phyloP scores from a whole-genome alignment of 148 eudicot genomes.

The Rhododendron ovatum region DNA sequence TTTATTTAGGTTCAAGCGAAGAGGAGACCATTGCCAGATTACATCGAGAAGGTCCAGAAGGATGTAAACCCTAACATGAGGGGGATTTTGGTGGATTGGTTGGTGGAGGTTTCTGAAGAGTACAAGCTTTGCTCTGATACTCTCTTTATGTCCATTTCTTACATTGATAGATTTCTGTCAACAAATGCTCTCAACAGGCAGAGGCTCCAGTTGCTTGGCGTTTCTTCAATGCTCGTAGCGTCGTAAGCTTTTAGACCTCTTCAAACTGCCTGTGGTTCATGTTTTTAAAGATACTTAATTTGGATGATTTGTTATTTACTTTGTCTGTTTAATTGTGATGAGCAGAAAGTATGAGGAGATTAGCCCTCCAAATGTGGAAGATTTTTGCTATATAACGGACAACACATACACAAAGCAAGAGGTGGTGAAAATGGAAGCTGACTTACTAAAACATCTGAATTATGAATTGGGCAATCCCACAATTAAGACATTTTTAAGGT shows the following conservation, averaged over 20 bases:
- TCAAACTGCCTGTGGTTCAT: background rate
- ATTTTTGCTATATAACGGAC: constrained; percentile 79
- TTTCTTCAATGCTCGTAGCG: constrained; percentile 91
- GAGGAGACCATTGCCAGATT: constrained; percentile 69
- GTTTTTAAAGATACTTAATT: background rate
- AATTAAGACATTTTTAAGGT: constrained; percentile 73
- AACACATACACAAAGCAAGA: constrained; percentile 75
- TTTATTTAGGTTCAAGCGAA: constrained; percentile 50
- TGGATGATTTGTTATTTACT: background rate
- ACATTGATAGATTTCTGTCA: constrained; percentile 76
- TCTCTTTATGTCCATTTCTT: constrained; percentile 59
- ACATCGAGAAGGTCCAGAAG: constrained; percentile 66
- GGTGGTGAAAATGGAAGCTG: constrained; percentile 85
- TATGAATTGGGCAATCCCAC: constrained; percentile 83
- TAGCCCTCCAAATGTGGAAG: constrained; percentile 66
- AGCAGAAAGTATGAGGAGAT: constrained; percentile 89
- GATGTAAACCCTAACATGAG: constrained; percentile 88
- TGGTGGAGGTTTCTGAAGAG: constrained; percentile 91
- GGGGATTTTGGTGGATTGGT: constrained; percentile 88
- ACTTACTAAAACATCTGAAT: constrained; percentile 56
- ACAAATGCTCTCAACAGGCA: constrained; percentile 52
- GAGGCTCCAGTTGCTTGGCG: constrained; percentile 84
- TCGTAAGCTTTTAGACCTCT: constrained; percentile 51
- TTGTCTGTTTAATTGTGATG: background rate
- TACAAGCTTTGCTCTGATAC: constrained; percentile 82